These are phyloP conservation scores for Globisporangium perplexum DNA, from an alignment of 352 stramenopile genomes.

Conservation along the genomic window DNA sequence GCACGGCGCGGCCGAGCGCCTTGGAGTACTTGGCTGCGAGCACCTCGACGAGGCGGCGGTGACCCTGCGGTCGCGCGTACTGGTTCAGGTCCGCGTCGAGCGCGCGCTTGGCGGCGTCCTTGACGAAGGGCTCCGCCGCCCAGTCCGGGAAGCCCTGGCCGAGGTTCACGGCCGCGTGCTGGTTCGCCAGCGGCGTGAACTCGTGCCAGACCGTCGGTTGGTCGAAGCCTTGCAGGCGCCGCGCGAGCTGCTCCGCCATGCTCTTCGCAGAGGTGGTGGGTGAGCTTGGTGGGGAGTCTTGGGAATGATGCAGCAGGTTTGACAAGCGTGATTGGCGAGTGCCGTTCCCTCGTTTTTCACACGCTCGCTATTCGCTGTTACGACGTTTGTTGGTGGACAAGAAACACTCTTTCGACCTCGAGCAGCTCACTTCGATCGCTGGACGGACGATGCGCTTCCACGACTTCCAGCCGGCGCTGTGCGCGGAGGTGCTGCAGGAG, in stretches of 20 bases:
- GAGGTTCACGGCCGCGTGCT: slow-evolving; percentile 90
- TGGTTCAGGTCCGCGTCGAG: slow-evolving; percentile 93
- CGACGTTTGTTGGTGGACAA: slow-evolving; percentile 1
- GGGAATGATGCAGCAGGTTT: not conserved
- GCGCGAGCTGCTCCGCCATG: slow-evolving; percentile 59
- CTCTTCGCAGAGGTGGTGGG: not conserved
- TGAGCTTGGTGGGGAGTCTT: not conserved
- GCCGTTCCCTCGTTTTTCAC: no score
- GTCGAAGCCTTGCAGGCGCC: slow-evolving; percentile 66
- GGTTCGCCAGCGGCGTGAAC: slow-evolving; percentile 84
- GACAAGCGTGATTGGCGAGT: no score
- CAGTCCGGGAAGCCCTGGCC: slow-evolving; percentile 94
- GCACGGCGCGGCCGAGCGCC: slow-evolving; percentile 80
- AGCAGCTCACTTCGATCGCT: no score
- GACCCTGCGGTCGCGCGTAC: slow-evolving; percentile 90
- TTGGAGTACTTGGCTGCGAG: slow-evolving; percentile 90
- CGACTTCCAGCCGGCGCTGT: slow-evolving; percentile 78
- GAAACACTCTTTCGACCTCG: no score
- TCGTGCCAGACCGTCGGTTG: slow-evolving; percentile 81
- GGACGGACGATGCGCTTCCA: slow-evolving; percentile 57
- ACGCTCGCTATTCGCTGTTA: no score
- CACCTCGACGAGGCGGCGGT: slow-evolving; percentile 72
- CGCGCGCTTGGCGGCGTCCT: slow-evolving; percentile 90
- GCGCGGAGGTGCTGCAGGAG: slow-evolving; percentile 61
- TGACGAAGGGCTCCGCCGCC: slow-evolving; percentile 92